Conservation (phyloP, 2,329 filamentous ascomycete species). For the Colletotrichum sp. region DNA sequence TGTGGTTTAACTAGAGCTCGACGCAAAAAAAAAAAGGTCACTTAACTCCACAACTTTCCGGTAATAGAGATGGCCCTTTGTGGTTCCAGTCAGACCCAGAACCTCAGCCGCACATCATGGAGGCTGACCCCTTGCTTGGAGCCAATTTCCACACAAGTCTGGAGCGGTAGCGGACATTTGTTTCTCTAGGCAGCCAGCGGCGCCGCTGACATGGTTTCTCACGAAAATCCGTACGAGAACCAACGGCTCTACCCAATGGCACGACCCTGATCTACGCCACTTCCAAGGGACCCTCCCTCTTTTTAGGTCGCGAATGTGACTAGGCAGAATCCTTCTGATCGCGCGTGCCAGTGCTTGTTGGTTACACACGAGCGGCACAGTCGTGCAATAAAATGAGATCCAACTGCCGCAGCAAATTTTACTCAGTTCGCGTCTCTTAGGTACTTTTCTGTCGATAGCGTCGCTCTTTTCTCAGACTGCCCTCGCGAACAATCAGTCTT, state of each 20-base stretch:
- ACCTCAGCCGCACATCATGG: neutral
- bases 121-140: neutral
- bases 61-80: neutral
- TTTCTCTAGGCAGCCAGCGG: conserved; percentile 8
- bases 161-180: neutral
- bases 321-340: neutral
- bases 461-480: neutral
- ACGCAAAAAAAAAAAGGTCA: neutral
- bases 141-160: neutral
- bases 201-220: neutral
- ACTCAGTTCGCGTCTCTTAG: neutral
- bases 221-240: neutral
- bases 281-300: neutral
- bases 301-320: neutral
- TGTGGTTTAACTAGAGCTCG: neutral
- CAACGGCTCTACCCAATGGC: neutral
- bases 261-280: neutral
- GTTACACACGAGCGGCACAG: conserved; percentile 2
- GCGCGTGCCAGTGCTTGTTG: neutral
- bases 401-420: neutral
- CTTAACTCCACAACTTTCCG: neutral
- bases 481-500: neutral
- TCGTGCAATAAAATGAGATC: conserved; percentile 5
- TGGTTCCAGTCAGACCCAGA: neutral
- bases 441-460: neutral